These are phyloP conservation scores for Adansonia madagascariensis DNA, from an alignment of 441 rosid genomes.

Conservation along the genomic window DNA sequence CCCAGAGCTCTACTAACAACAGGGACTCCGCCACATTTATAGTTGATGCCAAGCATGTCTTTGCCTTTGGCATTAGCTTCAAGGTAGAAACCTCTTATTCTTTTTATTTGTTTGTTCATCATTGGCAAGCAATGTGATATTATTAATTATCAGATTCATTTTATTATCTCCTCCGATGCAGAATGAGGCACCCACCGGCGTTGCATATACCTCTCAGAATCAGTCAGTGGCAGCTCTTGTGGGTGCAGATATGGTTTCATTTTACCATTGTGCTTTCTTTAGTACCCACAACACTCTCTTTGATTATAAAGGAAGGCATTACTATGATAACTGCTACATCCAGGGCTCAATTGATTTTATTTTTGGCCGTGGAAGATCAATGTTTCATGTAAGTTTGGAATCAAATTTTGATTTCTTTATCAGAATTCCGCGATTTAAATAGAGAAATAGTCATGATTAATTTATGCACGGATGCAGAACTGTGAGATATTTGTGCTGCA, in stretches of 20 bases:
- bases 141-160: too few species aligned
- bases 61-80: slow-evolving; percentile 82
- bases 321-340: slow-evolving; percentile 72
- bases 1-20: slow-evolving; percentile 53
- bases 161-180: slow-evolving; percentile 25
- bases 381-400: slow-evolving; percentile 50
- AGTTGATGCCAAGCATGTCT: slow-evolving; percentile 61
- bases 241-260: slow-evolving; percentile 76
- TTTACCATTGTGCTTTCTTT: slow-evolving; percentile 84
- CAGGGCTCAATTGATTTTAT: slow-evolving; percentile 93
- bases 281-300: slow-evolving; percentile 90
- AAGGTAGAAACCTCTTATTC: slow-evolving; percentile 42
- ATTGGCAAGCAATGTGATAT: too few species aligned
- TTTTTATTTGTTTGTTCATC: too few species aligned
- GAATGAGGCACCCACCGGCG: slow-evolving; percentile 87
- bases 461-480: slow-evolving; percentile 39
- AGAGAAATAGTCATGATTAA: background rate
- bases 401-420: slow-evolving; percentile 19
- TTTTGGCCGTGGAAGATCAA: slow-evolving; percentile 83
- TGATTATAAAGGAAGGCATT: slow-evolving; percentile 89
- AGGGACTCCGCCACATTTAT: slow-evolving; percentile 72
- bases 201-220: slow-evolving; percentile 89
- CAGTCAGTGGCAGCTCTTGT: slow-evolving; percentile 91
- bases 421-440: too few species aligned
- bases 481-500: slow-evolving; percentile 80